These are phyloP conservation scores for Talaromyces atroroseus DNA, from an alignment of 2,329 filamentous ascomycete genomes.

Conservation along the genomic window DNA sequence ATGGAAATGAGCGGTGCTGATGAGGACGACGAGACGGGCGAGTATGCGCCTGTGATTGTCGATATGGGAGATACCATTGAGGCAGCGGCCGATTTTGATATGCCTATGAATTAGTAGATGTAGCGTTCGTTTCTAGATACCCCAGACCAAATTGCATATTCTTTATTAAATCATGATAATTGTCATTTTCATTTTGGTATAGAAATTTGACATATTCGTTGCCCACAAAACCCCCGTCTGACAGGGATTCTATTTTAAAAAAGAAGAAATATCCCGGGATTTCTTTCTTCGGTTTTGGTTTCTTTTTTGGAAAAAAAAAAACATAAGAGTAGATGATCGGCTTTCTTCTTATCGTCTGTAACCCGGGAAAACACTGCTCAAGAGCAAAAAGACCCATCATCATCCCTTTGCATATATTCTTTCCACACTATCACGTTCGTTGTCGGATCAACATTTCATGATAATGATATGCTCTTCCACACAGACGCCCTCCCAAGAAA, in stretches of 20 bases:
- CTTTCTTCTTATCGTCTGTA: constrained; percentile 24
- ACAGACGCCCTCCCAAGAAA: constrained; percentile 13
- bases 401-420: not conserved
- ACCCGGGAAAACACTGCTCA: constrained; percentile 19
- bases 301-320: constrained; percentile 19
- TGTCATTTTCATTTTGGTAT: constrained; percentile 15
- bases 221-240: constrained; percentile 13
- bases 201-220: constrained; percentile 15
- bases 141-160: not conserved
- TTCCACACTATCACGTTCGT: not conserved
- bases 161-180: constrained; percentile 12
- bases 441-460: constrained; percentile 9
- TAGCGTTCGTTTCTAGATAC: not conserved
- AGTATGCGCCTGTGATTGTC: constrained; percentile 59
- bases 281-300: constrained; percentile 5
- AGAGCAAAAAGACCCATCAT: not conserved
- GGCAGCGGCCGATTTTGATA: constrained; percentile 11
- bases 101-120: constrained; percentile 9
- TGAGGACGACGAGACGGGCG: constrained; percentile 59
- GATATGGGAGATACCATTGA: constrained; percentile 35
- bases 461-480: constrained; percentile 16
- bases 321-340: constrained; percentile 5
- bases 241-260: not conserved
- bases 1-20: constrained; percentile 52
- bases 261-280: constrained; percentile 11